Conservation (phyloP, 495 filamentous ascomycete species). For the Talaromyces ruber region DNA sequence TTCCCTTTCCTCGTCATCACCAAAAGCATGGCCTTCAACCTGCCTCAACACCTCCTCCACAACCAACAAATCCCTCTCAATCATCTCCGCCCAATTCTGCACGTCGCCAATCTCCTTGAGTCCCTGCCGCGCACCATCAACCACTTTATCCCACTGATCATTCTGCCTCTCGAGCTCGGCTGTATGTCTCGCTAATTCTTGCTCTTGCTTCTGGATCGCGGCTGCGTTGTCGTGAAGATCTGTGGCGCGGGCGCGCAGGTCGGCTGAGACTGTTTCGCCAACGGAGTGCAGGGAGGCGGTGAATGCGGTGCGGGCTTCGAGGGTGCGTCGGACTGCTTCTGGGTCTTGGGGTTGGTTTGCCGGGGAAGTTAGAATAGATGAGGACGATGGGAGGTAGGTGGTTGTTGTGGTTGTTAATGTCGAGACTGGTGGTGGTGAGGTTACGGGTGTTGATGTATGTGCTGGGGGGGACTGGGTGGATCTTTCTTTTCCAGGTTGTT, state of each 20-base stretch:
- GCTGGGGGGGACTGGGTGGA: not conserved
- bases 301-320: slow-evolving; percentile 68
- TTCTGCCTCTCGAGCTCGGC: slow-evolving; percentile 62
- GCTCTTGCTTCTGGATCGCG: slow-evolving; percentile 64
- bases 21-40: slow-evolving; percentile 38
- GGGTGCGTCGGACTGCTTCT: slow-evolving; percentile 27
- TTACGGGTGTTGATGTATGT: not conserved
- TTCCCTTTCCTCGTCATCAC: slow-evolving; percentile 12
- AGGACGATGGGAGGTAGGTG: slow-evolving; percentile 5
- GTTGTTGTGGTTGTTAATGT: slow-evolving; percentile 7
- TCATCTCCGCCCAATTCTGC: slow-evolving; percentile 96
- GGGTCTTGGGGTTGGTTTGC: slow-evolving; percentile 2
- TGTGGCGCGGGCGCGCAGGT: slow-evolving; percentile 64
- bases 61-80: slow-evolving; percentile 83
- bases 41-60: slow-evolving; percentile 78
- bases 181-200: slow-evolving; percentile 56
- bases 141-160: slow-evolving; percentile 58
- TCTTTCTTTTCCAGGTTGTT: not conserved
- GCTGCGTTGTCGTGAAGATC: slow-evolving; percentile 65
- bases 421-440: not conserved
- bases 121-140: slow-evolving; percentile 56
- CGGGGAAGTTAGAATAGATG: slow-evolving; percentile 7
- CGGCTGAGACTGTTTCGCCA: slow-evolving; percentile 55
- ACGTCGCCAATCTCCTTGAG: slow-evolving; percentile 92
- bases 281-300: slow-evolving; percentile 70